Evolutionary conservation across 1,284 basidiomycete species (phyloP), one percentile per base, ranked within the genome.

Genomic region (Sporisorium reilianum): DNA sequence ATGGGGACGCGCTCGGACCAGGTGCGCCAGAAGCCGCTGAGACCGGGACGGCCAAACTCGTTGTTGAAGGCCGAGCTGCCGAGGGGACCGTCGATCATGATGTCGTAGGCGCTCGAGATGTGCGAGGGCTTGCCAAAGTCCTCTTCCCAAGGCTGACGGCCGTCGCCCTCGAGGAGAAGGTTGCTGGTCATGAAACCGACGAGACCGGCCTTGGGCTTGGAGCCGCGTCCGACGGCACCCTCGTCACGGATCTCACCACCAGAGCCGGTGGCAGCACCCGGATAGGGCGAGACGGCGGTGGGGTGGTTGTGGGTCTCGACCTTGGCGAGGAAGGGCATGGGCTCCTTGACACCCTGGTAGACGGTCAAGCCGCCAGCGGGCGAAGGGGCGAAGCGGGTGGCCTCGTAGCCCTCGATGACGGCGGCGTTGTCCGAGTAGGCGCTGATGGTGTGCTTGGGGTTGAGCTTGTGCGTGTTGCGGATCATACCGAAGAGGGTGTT

Each of bases 231-330:
- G 38, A 96, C 94, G 10, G 96, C 93, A 42, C 96, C 97, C 86
- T 99, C 96, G 85, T 99, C 96, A 62, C 96, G 90, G 79, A 99
- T 99, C 86, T 99, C 96, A 32, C 96, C 96, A 22, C 97, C 96
- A 1, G 96, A 97, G 28, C 96, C 96, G 3, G 96, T 99, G 1
- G 96, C 95, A 0, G 97, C 96, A 44, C 96, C 96, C 5, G 96
- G 94, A 85, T 93, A 99, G 0, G 97, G 97, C 4, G 96, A 99
- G 14, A 99, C 95, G 5, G 96, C 97, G 4, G 96, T 99, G 2
- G 97, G 96, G 84, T 99, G 97, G 85, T 99, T 99, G 86, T 99
- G 96, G 9, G 97, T 99, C 86, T 99, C 97, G 65, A 99, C 97
- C 87, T 99, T 99, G 87, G 95, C 91, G 41, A 99, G 89, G 71